Evolutionary conservation across 345 rosid species (phyloP), one percentile per base, ranked within the genome.

Genomic region (Arabis hirsuta): DNA sequence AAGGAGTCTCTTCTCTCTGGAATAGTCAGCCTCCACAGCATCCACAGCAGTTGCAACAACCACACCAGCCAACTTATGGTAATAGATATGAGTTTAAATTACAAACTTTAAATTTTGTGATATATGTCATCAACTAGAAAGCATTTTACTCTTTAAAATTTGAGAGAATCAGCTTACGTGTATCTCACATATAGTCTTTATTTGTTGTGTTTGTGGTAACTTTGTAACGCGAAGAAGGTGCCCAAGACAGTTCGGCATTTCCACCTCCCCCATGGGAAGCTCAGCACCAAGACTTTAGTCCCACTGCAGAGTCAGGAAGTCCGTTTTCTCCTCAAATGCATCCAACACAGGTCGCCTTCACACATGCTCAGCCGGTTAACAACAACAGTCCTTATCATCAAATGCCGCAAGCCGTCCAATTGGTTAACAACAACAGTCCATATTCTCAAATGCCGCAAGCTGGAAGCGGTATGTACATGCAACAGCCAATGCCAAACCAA

Each of bases 191-290:
- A 6, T 69, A 27, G 38, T 64, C 44, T 39, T 38, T 41, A 12
- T 27, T 46, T 76, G 50, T 55, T 70, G 13, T 70, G 14, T 41
- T 41, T 41, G 31, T 57, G 72, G 50, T 65, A 43, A 57, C 24
- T 79, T 67, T 78, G 55, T 72, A 27, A 32, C 80, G 51, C 43
- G 50, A 77, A 77, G 55, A 82, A 90, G 98, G 91, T 83, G 80
- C 85, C 50, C 85, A 79, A 63, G 79, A 79, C 61, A 59, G 75
- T 72, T 78, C 77, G 61, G 82, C 93, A 29, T 84, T 94, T 31
- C 98, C 98, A 50, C 95, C 91, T 11, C 97, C 98, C 19, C 98
- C 98, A 1, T 94, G 98, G 98, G 98, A 94, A 81, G 89, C 91
- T 79, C 95, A 84, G 76, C 78, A 84, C 58, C 86, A 82, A 47